These are phyloP conservation scores for Litchi chinensis DNA, from an alignment of 345 rosid species.

Conservation along the genomic window DNA sequence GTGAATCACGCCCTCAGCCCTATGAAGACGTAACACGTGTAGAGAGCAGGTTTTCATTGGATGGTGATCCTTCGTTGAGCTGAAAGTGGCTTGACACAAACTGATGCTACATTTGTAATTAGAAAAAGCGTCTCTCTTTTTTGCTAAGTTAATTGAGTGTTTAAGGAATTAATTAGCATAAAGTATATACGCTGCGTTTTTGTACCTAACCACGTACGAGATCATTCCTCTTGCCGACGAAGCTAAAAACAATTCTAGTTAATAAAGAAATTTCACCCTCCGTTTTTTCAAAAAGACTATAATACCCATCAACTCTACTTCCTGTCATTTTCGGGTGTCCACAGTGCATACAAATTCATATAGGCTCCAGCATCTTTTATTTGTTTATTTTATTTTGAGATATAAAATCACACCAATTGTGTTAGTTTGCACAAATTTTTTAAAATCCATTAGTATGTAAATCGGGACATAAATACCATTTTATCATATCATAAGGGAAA, in stretches of 20 bases:
- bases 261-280: slow-evolving; percentile 26
- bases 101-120: background rate
- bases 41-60: background rate
- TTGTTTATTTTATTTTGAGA: too few relatives aligned
- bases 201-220: too few relatives aligned
- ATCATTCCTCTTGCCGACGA: slow-evolving; percentile 25
- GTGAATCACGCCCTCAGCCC: background rate
- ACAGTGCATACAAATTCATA: too few relatives aligned
- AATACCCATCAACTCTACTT: background rate
- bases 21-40: slow-evolving; percentile 3
- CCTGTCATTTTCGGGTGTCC: too few relatives aligned
- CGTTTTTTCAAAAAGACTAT: background rate
- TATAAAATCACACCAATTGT: too few relatives aligned
- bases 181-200: background rate
- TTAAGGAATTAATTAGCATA: background rate
- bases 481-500: too few relatives aligned
- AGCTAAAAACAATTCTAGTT: background rate
- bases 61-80: background rate
- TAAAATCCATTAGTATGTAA: too few relatives aligned
- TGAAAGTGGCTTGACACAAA: slow-evolving; percentile 1
- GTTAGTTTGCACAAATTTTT: too few relatives aligned
- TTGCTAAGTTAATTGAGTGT: background rate
- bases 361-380: too few relatives aligned
- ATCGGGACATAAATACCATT: too few relatives aligned
- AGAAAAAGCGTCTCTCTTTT: background rate